These are phyloP conservation scores for Boechera divaricarpa DNA, from an alignment of 345 rosid species.

Conservation along the genomic window DNA sequence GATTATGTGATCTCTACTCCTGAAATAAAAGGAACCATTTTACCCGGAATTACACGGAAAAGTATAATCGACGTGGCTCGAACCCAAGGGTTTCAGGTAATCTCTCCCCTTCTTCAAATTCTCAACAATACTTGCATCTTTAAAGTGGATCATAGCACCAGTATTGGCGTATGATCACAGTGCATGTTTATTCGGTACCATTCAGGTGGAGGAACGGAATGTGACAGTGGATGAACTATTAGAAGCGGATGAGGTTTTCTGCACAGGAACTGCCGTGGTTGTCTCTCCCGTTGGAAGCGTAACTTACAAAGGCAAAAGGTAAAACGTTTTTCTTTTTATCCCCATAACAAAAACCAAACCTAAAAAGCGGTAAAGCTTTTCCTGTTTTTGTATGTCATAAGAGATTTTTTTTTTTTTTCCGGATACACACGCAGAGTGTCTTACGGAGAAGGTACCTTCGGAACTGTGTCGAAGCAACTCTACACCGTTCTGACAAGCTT, in stretches of 20 bases:
- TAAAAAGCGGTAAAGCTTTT: neutral
- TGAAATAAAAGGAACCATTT: constrained; percentile 56
- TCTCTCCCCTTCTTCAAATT: constrained; percentile 13
- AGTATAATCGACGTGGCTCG: constrained; percentile 91
- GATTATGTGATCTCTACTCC: constrained; percentile 75
- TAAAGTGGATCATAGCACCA: constrained; percentile 8
- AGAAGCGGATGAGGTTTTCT: constrained; percentile 93
- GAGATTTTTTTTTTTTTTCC: neutral
- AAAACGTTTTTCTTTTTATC: constrained; percentile 12
- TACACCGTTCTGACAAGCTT: constrained; percentile 75
- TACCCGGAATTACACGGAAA: constrained; percentile 48
- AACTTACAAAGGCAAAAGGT: constrained; percentile 81
- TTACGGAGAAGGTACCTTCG: constrained; percentile 71
- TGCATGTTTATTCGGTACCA: constrained; percentile 11
- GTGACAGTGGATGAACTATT: constrained; percentile 66
- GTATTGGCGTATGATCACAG: neutral
- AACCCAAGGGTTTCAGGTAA: constrained; percentile 71
- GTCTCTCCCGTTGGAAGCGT: constrained; percentile 95
- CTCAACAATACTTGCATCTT: constrained; percentile 8
- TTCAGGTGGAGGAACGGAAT: constrained; percentile 44
- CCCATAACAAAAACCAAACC: neutral
- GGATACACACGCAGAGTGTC: constrained; percentile 55
- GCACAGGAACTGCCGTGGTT: constrained; percentile 97
- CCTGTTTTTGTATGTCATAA: neutral
- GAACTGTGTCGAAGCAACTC: constrained; percentile 65